Base-by-base conservation (phyloP, 495 filamentous ascomycete genomes). In the Penicillium pancosmium region DNA sequence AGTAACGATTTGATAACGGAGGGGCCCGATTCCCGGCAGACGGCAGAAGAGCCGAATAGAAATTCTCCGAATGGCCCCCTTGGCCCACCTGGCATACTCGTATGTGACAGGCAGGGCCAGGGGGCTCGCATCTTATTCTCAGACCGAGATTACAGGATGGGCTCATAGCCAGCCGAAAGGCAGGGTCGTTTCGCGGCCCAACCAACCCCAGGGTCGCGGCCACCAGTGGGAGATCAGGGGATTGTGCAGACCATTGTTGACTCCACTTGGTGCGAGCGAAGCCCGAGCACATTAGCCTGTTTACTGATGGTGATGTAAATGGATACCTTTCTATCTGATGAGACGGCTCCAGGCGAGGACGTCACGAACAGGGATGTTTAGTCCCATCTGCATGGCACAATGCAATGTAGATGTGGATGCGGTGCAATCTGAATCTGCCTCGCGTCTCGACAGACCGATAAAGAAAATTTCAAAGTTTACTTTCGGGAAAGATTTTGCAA, bases 131-230 rank as follows among this genome's bases (percentile, higher is more conserved):
- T 52, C n/a, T 36, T 35, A 18, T 7, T 27, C 36, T 34, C 10
- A 40, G 35, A 18, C 60, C 55, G 56, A 64, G 35, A 60, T 60
- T 60, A 47, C 54, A 61, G 53, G 62, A 55, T 41, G 19, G 5
- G 46, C 19, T 27, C 21, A 48, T n/a, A 9, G 2, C 23, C 23
- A 48, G 21, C 19, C 19, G 23, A 38, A 38, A 19, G 10, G 13
- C 10, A 23, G 23, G 21, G 19, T 23, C 46, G 15, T 25, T 48
- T 48, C 21, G 46, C n/a, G 41, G 41, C 41, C 41, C 41, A 44
- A 44, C 16, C 41, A 44, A 44, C 16, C 41, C 15, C 46, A 23
- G 46, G 18, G 12, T n/a, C 10, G 36, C 46, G 21, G 46, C 46
- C 44, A 48, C 16, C 41, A 44, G 19, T 25, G 15, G 23, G 46